These are phyloP conservation scores for Yamadazyma jaroonii DNA, from an alignment of 1,139 yeast genomes.

Conservation along the genomic window DNA sequence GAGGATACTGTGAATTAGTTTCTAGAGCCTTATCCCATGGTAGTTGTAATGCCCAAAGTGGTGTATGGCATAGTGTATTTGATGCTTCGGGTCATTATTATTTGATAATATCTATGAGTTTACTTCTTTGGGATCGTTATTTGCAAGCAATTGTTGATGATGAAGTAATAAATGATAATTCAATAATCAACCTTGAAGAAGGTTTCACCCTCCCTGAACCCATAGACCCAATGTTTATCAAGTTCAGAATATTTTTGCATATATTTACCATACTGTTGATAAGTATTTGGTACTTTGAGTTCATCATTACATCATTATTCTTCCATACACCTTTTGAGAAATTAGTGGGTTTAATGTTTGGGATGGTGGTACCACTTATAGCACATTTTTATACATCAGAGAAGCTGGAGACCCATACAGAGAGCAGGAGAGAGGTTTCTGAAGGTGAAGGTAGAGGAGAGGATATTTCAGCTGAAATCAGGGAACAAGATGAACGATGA, in stretches of 20 bases:
- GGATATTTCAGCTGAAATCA: too few species aligned
- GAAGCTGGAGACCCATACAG: too few species aligned
- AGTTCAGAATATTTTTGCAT: background rate
- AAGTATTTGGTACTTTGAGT: constrained; percentile 43
- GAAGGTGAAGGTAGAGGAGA: too few species aligned
- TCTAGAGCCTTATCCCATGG: background rate
- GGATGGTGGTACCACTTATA: constrained; percentile 36
- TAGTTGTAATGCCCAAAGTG: constrained; percentile 19
- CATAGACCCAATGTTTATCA: too few species aligned
- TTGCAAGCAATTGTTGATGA: too few species aligned
- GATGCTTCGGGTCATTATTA: constrained; percentile 67
- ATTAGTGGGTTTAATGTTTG: constrained; percentile 48
- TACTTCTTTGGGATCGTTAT: constrained; percentile 35
- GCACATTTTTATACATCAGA: constrained; percentile 1
- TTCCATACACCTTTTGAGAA: constrained; percentile 63
- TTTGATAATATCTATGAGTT: constrained; percentile 47
- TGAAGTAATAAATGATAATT: too few species aligned
- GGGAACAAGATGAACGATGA: too few species aligned
- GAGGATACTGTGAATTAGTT: constrained; percentile 37
- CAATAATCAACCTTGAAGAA: too few species aligned
- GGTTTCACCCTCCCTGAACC: too few species aligned
- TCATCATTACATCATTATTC: constrained; percentile 53
- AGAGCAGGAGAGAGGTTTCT: background rate
- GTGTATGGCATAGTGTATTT: constrained; percentile 54
- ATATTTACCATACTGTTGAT: constrained; percentile 11